Percentiles rank a stretch among this genome's conserved stretches.
These are phyloP conservation scores for Peronospora farinosa DNA, from an alignment of 352 stramenopile genomes.

Conservation along the genomic window DNA sequence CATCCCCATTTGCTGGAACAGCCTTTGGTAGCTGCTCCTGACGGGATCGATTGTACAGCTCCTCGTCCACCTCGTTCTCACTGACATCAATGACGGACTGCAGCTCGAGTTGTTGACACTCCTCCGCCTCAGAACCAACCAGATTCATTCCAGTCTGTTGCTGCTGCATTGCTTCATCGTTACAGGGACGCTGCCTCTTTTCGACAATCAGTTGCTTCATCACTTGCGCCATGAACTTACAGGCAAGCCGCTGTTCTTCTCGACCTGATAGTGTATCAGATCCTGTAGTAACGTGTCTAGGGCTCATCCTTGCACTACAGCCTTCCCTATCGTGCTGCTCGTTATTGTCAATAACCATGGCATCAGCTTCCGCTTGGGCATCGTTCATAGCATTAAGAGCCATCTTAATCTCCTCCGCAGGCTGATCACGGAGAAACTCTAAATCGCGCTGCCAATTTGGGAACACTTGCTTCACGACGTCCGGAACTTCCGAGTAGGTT, in stretches of 20 bases:
- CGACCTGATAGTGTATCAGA: neutral
- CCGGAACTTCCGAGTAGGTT: slow-evolving; percentile 17
- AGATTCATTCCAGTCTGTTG: slow-evolving; percentile 4
- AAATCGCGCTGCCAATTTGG: slow-evolving; percentile 41
- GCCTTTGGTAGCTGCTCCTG: neutral
- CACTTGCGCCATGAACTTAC: slow-evolving; percentile 23
- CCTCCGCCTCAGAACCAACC: slow-evolving; percentile 1
- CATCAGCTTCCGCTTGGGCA: slow-evolving; percentile 4
- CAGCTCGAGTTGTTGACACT: neutral
- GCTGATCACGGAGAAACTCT: slow-evolving; percentile 36
- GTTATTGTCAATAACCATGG: neutral
- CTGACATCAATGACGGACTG: slow-evolving; percentile 1
- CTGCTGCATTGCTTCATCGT: slow-evolving; percentile 1
- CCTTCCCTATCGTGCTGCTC: slow-evolving; percentile 4
- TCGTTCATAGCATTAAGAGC: slow-evolving; percentile 17
- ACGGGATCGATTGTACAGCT: neutral
- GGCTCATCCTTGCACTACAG: neutral
- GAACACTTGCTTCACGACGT: slow-evolving; percentile 44
- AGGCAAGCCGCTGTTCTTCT: slow-evolving; percentile 21
- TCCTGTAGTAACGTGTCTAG: neutral
- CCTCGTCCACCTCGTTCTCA: slow-evolving; percentile 1
- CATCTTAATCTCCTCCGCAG: slow-evolving; percentile 25
- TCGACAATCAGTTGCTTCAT: slow-evolving; percentile 23
- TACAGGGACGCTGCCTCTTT: slow-evolving; percentile 1
- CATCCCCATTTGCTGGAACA: neutral